Conservation (phyloP, 2,329 filamentous ascomycete species). For the Calonectria ilicicola region DNA sequence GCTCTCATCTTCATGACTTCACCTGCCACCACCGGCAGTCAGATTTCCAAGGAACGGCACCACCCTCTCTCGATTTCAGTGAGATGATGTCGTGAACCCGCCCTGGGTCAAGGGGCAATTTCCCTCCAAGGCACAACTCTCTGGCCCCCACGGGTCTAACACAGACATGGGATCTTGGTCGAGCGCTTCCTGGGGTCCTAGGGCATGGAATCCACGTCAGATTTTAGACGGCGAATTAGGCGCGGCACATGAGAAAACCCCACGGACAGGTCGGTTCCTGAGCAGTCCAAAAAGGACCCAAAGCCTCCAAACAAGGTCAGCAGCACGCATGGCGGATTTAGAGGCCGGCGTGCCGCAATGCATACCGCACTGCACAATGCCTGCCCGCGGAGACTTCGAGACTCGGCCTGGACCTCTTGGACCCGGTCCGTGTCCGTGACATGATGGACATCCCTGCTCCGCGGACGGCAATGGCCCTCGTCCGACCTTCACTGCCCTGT, state of each 20-base stretch:
- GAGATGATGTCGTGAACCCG: conserved; percentile 9
- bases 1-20: not conserved
- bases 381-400: not conserved
- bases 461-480: not conserved
- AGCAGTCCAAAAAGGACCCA: not conserved
- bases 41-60: not conserved
- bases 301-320: not conserved
- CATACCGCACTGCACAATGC: not conserved
- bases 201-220: conserved; percentile 19
- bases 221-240: conserved; percentile 23
- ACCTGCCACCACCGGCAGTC: not conserved
- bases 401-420: not conserved
- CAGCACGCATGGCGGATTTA: conserved; percentile 3
- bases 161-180: not conserved
- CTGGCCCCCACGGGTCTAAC: conserved; percentile 13
- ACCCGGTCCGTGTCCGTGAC: not conserved
- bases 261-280: conserved; percentile 8
- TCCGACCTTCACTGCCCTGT: conserved; percentile 5
- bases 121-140: not conserved
- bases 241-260: not conserved
- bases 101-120: not conserved
- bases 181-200: not conserved
- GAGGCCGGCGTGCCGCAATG: not conserved
- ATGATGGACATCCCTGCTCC: not conserved
- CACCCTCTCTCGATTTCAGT: not conserved